Evolutionary conservation across 306 rosid species (phyloP).

Genomic region (Biancaea sappan): DNA sequence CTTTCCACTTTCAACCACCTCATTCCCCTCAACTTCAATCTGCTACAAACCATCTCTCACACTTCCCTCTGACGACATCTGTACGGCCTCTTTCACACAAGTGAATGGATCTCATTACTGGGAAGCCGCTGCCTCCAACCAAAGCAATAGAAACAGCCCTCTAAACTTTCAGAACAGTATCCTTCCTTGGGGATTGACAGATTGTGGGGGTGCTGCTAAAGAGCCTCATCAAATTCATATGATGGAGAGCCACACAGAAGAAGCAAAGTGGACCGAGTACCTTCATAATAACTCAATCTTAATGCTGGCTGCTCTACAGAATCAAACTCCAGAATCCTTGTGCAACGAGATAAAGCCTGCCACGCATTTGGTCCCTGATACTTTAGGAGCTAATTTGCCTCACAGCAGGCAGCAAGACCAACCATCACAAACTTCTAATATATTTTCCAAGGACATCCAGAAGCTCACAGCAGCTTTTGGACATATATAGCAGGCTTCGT

Average conservation of each 20-base stretch:
- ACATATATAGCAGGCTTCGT: constrained; percentile 37
- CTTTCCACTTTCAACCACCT: constrained; percentile 42
- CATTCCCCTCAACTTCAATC: constrained; percentile 39
- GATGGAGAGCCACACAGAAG: constrained; percentile 44
- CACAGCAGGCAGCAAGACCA: constrained; percentile 41
- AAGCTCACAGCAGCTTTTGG: constrained; percentile 63
- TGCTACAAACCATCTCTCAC: constrained; percentile 49
- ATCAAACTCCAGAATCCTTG: constrained; percentile 41
- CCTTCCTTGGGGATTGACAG: constrained; percentile 47
- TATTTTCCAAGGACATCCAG: constrained; percentile 50
- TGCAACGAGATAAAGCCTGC: constrained; percentile 48
- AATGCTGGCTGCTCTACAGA: constrained; percentile 50
- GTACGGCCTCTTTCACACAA: constrained; percentile 38
- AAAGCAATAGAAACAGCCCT: constrained; percentile 37
- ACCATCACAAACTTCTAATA: constrained; percentile 26
- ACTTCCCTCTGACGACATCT: constrained; percentile 40
- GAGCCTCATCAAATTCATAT: constrained; percentile 42
- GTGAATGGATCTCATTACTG: constrained; percentile 48
- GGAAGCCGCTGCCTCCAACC: constrained; percentile 46
- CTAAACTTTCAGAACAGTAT: constrained; percentile 28
- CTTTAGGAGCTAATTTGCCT: constrained; percentile 42
- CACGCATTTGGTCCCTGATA: constrained; percentile 45
- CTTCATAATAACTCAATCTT: constrained; percentile 48
- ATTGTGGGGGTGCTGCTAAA: constrained; percentile 30
- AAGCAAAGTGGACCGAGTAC: constrained; percentile 57